These are phyloP conservation scores for Triticum dicoccoides DNA, from an alignment of 176 grass and related monocot genomes.

Conservation along the genomic window DNA sequence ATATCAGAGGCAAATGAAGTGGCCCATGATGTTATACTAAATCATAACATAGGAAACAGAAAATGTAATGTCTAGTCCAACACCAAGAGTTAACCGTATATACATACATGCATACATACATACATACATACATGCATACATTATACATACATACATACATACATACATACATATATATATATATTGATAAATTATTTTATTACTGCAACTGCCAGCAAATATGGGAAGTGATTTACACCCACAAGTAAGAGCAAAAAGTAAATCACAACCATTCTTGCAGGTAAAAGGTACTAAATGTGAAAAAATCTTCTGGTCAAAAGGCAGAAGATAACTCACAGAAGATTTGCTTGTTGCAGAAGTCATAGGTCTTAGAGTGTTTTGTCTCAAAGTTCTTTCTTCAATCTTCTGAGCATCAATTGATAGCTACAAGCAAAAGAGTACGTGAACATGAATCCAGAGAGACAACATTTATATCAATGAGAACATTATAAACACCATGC, in stretches of 20 bases:
- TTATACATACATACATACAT: not conserved
- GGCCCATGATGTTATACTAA: not conserved
- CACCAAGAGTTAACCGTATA: not conserved
- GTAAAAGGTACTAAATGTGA: not conserved
- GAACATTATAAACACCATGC: constrained; percentile 12
- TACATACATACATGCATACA: not conserved
- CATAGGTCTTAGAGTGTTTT: constrained; percentile 62
- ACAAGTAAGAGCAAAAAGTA: constrained; percentile 2
- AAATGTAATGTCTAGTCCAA: constrained; percentile 11
- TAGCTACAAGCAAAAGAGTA: constrained; percentile 38
- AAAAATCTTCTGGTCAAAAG: not conserved
- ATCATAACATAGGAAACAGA: not conserved
- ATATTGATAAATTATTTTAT: not conserved
- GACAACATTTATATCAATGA: constrained; percentile 1
- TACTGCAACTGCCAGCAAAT: not conserved
- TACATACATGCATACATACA: too few relatives aligned
- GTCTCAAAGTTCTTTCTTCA: constrained; percentile 63
- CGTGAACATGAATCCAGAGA: constrained; percentile 2
- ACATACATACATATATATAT: not conserved
- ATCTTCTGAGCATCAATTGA: constrained; percentile 62
- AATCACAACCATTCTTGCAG: not conserved
- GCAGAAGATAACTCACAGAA: constrained; percentile 49
- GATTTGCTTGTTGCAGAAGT: constrained; percentile 60
- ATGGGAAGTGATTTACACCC: not conserved
- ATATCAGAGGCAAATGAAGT: not conserved